Evolutionary conservation across 108 stramenopile species (phyloP).

Genomic region (Cyclostephanos tholiformis): DNA sequence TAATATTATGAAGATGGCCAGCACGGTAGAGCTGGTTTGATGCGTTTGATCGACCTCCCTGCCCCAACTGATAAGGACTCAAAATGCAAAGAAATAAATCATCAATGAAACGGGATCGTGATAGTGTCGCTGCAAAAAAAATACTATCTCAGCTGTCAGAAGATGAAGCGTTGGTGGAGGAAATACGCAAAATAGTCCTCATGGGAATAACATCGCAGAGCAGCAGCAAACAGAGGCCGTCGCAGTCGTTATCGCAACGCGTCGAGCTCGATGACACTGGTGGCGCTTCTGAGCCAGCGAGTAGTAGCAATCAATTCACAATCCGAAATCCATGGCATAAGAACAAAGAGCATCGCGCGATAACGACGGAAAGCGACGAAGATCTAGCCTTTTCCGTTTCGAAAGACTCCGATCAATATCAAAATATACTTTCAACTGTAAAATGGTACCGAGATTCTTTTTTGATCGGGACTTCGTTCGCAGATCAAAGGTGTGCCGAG

Average conservation of each 20-base stretch:
- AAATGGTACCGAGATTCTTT: conserved; percentile 46
- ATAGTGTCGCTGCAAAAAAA: conserved; percentile 29
- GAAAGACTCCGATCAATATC: conserved; percentile 42
- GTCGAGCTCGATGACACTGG: neutral
- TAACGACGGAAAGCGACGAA: conserved; percentile 9
- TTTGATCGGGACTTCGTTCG: conserved; percentile 30
- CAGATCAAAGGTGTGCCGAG: conserved; percentile 20
- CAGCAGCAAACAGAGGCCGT: neutral
- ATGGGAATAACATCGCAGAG: conserved; percentile 15
- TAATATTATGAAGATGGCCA: too few relatives aligned
- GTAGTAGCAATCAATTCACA: neutral
- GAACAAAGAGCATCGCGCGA: neutral
- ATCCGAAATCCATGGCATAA: neutral
- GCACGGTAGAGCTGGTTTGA: too few relatives aligned
- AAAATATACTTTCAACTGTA: conserved; percentile 34
- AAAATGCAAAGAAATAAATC: neutral
- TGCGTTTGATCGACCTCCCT: neutral
- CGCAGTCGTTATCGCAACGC: neutral
- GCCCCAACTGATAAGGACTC: neutral
- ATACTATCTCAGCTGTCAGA: conserved; percentile 39
- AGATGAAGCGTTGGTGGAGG: conserved; percentile 39
- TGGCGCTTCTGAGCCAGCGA: conserved; percentile 5
- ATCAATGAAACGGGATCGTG: conserved; percentile 14
- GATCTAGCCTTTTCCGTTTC: conserved; percentile 38
- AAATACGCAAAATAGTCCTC: conserved; percentile 38